phyloP scores from a whole-genome alignment of 176 grass and related monocot species.

The Calamus simplicifolius region DNA sequence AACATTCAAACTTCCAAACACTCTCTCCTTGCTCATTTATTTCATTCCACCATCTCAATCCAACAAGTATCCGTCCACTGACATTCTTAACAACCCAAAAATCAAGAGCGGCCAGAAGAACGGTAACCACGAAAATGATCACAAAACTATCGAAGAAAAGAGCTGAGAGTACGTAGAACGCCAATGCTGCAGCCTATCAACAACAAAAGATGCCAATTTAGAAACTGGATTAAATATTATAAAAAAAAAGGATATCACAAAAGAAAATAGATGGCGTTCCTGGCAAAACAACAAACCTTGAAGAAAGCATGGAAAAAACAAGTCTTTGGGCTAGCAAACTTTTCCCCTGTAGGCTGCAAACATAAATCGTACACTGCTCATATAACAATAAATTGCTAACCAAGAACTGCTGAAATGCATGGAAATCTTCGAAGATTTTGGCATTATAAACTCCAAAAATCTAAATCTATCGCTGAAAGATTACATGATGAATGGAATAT shows the following conservation, averaged over 20 bases:
- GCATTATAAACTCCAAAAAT: no score
- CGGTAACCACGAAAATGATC: slow-evolving; percentile 96
- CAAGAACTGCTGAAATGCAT: no score
- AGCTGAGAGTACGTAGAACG: slow-evolving; percentile 82
- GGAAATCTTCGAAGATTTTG: no score
- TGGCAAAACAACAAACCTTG: slow-evolving; percentile 41
- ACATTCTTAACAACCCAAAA: slow-evolving; percentile 99
- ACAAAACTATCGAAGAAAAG: slow-evolving; percentile 93
- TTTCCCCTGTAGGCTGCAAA: slow-evolving; percentile 58
- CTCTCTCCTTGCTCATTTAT: slow-evolving; percentile 85
- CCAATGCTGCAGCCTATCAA: slow-evolving; percentile 54
- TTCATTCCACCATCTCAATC: slow-evolving; percentile 99
- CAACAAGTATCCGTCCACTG: slow-evolving; percentile 83
- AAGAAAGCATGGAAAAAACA: slow-evolving; percentile 97
- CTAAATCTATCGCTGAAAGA: no score
- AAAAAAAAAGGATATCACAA: no score
- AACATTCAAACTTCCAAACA: slow-evolving; percentile 89
- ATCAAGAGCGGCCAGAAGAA: slow-evolving; percentile 89
- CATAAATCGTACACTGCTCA: no score
- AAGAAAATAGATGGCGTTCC: no score
- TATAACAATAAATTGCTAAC: no score
- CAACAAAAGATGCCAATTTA: slow-evolving; percentile 1
- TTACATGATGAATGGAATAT: no score
- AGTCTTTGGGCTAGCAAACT: slow-evolving; percentile 82
- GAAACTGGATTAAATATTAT: no score